Conservation (phyloP, 768 basidiomycete genomes). For the Lentinula guzmanii region DNA sequence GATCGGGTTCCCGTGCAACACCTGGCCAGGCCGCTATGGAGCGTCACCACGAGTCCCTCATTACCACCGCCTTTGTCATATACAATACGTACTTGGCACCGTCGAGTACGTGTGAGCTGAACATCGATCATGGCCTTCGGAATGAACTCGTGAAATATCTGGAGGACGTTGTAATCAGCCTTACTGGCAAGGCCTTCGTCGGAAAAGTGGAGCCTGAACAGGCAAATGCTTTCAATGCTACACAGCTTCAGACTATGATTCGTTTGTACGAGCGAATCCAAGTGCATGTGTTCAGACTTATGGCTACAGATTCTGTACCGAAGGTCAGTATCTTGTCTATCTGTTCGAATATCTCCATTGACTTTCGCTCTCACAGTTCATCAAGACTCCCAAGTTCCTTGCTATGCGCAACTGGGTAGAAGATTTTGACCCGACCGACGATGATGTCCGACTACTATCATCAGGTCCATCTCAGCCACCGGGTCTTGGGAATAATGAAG, state of each 20-base stretch:
- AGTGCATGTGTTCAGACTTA: conserved; percentile 91
- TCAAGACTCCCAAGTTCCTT: conserved; percentile 79
- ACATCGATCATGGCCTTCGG: conserved; percentile 95
- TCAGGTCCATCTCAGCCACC: conserved; percentile 60
- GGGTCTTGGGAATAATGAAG: conserved; percentile 58
- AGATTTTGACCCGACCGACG: conserved; percentile 64
- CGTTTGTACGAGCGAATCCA: conserved; percentile 94
- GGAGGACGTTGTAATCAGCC: conserved; percentile 76
- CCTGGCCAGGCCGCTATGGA: conserved; percentile 91
- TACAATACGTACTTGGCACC: conserved; percentile 96
- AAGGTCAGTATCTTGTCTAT: conserved; percentile 48
- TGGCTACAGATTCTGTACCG: conserved; percentile 99
- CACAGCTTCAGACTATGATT: conserved; percentile 92
- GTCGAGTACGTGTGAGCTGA: conserved; percentile 91
- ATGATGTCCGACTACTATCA: conserved; percentile 51
- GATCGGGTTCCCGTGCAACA: conserved; percentile 39
- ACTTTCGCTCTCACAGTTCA: conserved; percentile 49
- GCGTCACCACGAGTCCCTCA: conserved; percentile 90
- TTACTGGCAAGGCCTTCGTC: conserved; percentile 72
- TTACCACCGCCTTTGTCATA: conserved; percentile 90
- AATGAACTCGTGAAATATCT: conserved; percentile 93
- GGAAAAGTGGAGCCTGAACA: conserved; percentile 80
- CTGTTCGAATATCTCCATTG: neutral
- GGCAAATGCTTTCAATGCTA: conserved; percentile 83
- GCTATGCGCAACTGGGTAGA: conserved; percentile 76